Evolutionary conservation across 2,329 filamentous ascomycete species (phyloP), one percentile per base, ranked within the genome.

Genomic region (Aspergillus luchuensis): DNA sequence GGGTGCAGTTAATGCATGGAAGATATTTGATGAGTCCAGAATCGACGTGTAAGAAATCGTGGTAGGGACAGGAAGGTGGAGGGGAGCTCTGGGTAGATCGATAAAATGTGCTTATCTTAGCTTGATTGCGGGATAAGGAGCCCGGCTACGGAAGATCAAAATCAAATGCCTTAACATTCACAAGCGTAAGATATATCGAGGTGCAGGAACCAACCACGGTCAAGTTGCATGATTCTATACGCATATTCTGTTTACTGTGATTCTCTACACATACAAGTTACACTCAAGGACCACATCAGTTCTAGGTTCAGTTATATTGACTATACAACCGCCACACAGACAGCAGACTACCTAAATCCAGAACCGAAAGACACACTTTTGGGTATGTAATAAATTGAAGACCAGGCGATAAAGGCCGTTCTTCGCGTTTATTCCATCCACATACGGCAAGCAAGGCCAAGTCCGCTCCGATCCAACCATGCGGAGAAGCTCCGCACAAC

Each of bases 341-440:
- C 56, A 63, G 48, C 55, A 67, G 63, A 71, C 69, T 68, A 66
- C 61, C 63, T 59, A 69, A 62, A 56, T 66, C 63, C 58, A 65
- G 66, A 68, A 61, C 64, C 56, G 43, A 63, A 63, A 67, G 69
- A 41, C 67, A 68, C 62, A 67, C 70, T 76, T 71, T 68, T 70
- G 69, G 72, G 71, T 67, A 74, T 71, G 70, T 72, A 70, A 72
- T 71, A 74, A 74, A 70, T 71, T 74, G 80, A 82, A 82, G 80
- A 82, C 79, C 80, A 82, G 80, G 80, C 80, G 68, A 73, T 66
- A 68, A 76, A 71, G 70, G 80, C 80, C 80, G 80, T 82, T 82
- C 80, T 78, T 78, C 80, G 78, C 80, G 80, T 82, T 79, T 79
- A 79, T 80, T 79, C 78, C 76, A 79, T 78, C 76, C 74, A 78